Conservation (phyloP, 139 green algal genomes). For the Deuterostichococcus epilithicus region DNA sequence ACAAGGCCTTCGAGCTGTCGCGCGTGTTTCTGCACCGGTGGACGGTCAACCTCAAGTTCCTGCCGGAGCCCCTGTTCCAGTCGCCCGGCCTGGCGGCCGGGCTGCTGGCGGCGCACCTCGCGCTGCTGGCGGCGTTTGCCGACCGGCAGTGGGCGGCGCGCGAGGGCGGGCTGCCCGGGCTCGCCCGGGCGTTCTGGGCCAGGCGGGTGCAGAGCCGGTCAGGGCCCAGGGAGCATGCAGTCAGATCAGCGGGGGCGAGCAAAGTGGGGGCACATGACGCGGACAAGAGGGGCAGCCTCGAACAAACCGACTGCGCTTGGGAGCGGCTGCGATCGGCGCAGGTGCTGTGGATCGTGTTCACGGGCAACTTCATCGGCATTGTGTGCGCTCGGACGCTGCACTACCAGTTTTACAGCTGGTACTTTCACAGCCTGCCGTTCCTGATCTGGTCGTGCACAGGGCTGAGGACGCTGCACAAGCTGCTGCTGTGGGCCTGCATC, state of each 20-base stretch:
- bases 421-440: slow-evolving; percentile 72
- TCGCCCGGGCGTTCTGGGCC: background rate
- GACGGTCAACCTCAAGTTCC: slow-evolving; percentile 84
- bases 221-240: too few species aligned
- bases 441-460: slow-evolving; percentile 55
- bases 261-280: background rate
- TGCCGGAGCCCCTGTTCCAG: slow-evolving; percentile 65
- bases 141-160: slow-evolving; percentile 5
- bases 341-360: slow-evolving; percentile 52
- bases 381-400: slow-evolving; percentile 71
- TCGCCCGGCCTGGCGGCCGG: slow-evolving; percentile 43
- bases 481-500: slow-evolving; percentile 43
- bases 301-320: background rate
- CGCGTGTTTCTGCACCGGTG: slow-evolving; percentile 73
- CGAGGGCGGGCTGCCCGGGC: background rate
- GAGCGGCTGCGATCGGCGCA: background rate
- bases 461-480: background rate
- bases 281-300: background rate
- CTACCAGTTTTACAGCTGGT: slow-evolving; percentile 91
- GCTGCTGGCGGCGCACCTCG: slow-evolving; percentile 58
- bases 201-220: too few species aligned
- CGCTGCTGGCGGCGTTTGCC: slow-evolving; percentile 53
- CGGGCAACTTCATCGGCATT: slow-evolving; percentile 75
- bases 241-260: too few species aligned
- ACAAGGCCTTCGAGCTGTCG: slow-evolving; percentile 67